Conservation (phyloP, 805 yeast species). For the Candida corydali region DNA sequence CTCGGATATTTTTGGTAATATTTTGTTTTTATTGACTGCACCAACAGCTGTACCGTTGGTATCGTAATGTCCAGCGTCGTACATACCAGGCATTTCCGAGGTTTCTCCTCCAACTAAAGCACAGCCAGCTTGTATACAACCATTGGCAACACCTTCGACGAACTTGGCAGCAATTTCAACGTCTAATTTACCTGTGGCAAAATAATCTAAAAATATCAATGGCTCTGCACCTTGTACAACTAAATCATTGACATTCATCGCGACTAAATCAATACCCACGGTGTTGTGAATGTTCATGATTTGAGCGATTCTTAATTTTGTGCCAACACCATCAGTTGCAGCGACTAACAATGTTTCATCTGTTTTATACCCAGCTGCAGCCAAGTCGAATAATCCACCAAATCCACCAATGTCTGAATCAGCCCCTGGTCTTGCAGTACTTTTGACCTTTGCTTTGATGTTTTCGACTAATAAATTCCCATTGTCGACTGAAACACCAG, state of each 20-base stretch:
- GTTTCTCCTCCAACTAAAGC: slow-evolving; percentile 99
- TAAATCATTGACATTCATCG: slow-evolving; percentile 97
- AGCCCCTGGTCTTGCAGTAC: slow-evolving; percentile 93
- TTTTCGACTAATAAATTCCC: slow-evolving; percentile 89
- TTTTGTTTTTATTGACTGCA: slow-evolving; percentile 73
- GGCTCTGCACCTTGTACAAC: slow-evolving; percentile 99
- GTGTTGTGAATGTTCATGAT: slow-evolving; percentile 84
- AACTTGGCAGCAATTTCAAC: slow-evolving; percentile 79
- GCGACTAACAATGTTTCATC: slow-evolving; percentile 83
- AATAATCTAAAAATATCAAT: slow-evolving; percentile 88
- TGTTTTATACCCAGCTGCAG: slow-evolving; percentile 81
- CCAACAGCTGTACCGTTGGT: slow-evolving; percentile 99
- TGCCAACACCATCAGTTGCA: slow-evolving; percentile 99
- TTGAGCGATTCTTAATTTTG: slow-evolving; percentile 93
- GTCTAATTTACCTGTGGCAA: slow-evolving; percentile 91
- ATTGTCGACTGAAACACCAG: slow-evolving; percentile 97
- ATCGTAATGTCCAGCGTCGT: slow-evolving; percentile 91
- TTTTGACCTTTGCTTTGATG: slow-evolving; percentile 84
- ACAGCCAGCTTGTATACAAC: slow-evolving; percentile 92
- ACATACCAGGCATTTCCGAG: slow-evolving; percentile 99
- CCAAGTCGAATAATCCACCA: slow-evolving; percentile 93
- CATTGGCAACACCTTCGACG: slow-evolving; percentile 93
- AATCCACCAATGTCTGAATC: slow-evolving; percentile 98
- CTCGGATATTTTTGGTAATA: slow-evolving; percentile 64
- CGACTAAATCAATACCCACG: slow-evolving; percentile 98